Evolutionary conservation across 2,329 filamentous ascomycete genomes (phyloP).

Genomic region (Cladosporium oxysporum): DNA sequence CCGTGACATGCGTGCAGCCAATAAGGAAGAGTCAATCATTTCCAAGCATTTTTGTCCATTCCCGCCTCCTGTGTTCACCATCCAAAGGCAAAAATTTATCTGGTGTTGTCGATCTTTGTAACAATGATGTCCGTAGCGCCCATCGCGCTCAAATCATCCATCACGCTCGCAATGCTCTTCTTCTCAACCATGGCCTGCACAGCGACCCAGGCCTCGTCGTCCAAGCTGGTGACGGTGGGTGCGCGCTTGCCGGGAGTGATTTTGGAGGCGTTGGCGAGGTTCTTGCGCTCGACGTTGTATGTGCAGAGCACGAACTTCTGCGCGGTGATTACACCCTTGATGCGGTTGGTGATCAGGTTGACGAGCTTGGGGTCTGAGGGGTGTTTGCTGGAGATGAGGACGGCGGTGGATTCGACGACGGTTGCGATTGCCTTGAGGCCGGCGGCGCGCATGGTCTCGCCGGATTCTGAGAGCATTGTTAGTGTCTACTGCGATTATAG

Average conservation of each 20-base stretch:
- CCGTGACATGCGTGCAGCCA: constrained; percentile 4
- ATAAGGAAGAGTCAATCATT: not conserved
- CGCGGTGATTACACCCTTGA: constrained; percentile 90
- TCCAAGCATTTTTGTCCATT: not conserved
- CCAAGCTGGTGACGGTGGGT: constrained; percentile 85
- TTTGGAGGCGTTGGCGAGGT: constrained; percentile 66
- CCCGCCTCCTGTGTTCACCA: not conserved
- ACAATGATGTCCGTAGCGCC: constrained; percentile 86
- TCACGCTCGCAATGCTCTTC: constrained; percentile 78
- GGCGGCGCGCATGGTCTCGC: constrained; percentile 96
- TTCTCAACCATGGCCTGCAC: constrained; percentile 91
- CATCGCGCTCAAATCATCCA: constrained; percentile 77
- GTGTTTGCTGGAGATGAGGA: constrained; percentile 86
- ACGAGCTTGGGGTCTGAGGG: constrained; percentile 79
- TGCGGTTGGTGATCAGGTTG: constrained; percentile 80
- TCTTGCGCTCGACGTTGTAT: constrained; percentile 81
- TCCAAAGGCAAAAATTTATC: constrained; percentile 31
- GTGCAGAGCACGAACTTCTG: constrained; percentile 94
- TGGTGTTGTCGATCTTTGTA: constrained; percentile 79
- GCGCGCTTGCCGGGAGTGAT: constrained; percentile 94
- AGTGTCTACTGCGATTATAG: not conserved
- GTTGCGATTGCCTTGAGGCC: constrained; percentile 94
- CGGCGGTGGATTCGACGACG: constrained; percentile 81
- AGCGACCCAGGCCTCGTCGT: constrained; percentile 91
- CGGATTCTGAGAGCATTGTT: constrained; percentile 69